A percentile compares a stretch with the other conserved stretches of the same genome.
These are phyloP conservation scores for Ceratocystis cubensis DNA, from an alignment of 2,329 filamentous ascomycete species.

Conservation along the genomic window DNA sequence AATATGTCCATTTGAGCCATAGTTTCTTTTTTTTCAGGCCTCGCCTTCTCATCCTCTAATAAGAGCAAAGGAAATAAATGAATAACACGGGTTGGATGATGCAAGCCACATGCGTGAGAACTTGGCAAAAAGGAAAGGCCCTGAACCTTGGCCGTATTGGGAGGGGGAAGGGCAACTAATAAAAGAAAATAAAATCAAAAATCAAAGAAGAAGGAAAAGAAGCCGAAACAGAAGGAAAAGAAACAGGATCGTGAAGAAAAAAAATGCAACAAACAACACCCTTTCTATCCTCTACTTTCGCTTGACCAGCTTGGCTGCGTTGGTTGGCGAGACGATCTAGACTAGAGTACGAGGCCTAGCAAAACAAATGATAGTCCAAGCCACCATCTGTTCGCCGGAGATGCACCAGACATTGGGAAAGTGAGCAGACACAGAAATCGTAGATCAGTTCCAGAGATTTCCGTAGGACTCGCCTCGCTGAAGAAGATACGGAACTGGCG, in stretches of 20 bases:
- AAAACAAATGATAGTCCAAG: neutral
- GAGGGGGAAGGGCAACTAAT: neutral
- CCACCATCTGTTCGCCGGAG: neutral
- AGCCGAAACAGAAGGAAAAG: neutral
- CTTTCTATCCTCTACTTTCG: neutral
- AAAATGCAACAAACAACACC: neutral
- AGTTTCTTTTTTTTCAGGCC: neutral
- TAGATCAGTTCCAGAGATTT: conserved; percentile 4
- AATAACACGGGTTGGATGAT: neutral
- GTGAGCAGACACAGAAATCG: neutral
- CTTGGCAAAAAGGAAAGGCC: neutral
- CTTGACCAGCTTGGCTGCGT: neutral
- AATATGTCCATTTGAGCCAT: neutral
- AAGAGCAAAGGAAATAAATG: neutral
- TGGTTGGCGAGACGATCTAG: neutral
- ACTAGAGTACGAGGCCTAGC: neutral
- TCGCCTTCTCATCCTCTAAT: neutral
- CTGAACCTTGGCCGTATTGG: neutral
- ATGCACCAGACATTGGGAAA: neutral
- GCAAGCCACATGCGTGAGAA: conserved; percentile 1
- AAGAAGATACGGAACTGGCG: neutral
- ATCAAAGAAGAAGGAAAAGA: neutral
- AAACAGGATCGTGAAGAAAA: neutral
- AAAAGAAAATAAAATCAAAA: neutral
- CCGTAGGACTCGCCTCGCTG: neutral